phyloP scores from a whole-genome alignment of 257 asterid genomes.

The Solanum sejunctum region DNA sequence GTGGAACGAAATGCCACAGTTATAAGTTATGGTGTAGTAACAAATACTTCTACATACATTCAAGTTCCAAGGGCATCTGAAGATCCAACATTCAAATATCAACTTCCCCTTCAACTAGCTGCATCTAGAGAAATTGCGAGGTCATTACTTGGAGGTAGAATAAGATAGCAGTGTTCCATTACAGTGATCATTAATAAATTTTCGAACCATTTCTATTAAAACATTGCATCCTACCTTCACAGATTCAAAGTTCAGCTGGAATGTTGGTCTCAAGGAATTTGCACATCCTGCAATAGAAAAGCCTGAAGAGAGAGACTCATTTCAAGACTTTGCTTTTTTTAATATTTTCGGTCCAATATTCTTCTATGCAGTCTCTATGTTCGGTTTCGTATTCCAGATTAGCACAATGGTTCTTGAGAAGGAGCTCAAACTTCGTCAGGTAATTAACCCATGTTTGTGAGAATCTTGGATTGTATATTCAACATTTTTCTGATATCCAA shows the following conservation, averaged over 20 bases:
- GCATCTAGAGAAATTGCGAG: slow-evolving; percentile 28
- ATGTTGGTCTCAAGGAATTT: slow-evolving; percentile 23
- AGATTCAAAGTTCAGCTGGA: slow-evolving; percentile 24
- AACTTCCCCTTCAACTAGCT: slow-evolving; percentile 30
- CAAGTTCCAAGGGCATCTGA: slow-evolving; percentile 14
- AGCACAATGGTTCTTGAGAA: slow-evolving; percentile 26
- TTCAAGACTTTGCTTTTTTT: neutral
- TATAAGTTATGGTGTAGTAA: slow-evolving; percentile 23
- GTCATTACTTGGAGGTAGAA: slow-evolving; percentile 23
- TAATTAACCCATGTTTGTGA: neutral
- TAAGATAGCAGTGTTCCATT: neutral
- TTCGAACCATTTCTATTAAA: neutral
- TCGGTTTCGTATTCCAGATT: slow-evolving; percentile 23
- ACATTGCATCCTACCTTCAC: neutral
- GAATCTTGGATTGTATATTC: neutral
- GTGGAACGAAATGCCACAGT: slow-evolving; percentile 10
- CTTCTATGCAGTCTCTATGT: slow-evolving; percentile 20
- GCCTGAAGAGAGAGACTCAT: neutral
- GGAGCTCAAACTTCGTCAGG: slow-evolving; percentile 44
- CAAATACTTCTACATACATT: slow-evolving; percentile 16
- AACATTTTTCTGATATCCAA: neutral
- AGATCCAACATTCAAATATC: slow-evolving; percentile 29
- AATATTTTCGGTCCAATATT: slow-evolving; percentile 1
- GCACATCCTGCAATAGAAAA: slow-evolving; percentile 11
- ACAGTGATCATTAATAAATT: neutral